Percentiles rank a stretch among this genome's conserved stretches.
Evolutionary conservation across 139 green algal species (phyloP).

Genomic region (Chlorella sorokiniana): DNA sequence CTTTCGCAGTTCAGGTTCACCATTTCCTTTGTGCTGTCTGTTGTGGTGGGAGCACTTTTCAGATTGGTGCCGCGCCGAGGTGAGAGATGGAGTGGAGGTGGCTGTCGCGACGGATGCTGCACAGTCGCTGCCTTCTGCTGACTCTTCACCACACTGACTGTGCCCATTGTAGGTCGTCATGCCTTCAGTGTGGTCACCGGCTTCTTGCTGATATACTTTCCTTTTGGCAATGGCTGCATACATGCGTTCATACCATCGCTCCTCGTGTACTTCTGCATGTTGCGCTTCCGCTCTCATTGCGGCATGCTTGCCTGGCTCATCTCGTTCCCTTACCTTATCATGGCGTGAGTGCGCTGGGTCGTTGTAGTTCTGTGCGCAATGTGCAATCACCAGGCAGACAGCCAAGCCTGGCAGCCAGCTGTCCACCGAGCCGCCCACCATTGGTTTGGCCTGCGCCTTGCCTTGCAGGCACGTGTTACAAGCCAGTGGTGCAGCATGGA

Average conservation of each 20-base stretch:
- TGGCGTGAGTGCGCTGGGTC: constrained; percentile 28
- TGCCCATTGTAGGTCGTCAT: constrained; percentile 58
- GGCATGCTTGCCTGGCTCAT: constrained; percentile 71
- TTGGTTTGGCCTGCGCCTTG: too few species aligned
- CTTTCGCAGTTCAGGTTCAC: constrained; percentile 63
- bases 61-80: constrained; percentile 42
- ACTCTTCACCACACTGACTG: too few species aligned
- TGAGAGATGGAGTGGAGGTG: constrained; percentile 8
- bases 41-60: constrained; percentile 45
- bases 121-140: too few species aligned
- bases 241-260: constrained; percentile 56
- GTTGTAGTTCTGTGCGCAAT: neutral
- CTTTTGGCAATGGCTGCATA: constrained; percentile 72
- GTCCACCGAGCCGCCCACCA: too few species aligned
- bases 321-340: constrained; percentile 79
- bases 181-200: constrained; percentile 67
- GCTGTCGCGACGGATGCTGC: neutral
- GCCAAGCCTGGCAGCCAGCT: too few species aligned
- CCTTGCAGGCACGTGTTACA: constrained; percentile 70
- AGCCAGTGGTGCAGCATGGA: constrained; percentile 78
- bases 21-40: constrained; percentile 52
- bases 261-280: constrained; percentile 72
- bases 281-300: constrained; percentile 49
- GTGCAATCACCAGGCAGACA: too few species aligned
- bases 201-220: constrained; percentile 77